phyloP scores from a whole-genome alignment of 805 yeast species.

The Gaillardinia entomophila region DNA sequence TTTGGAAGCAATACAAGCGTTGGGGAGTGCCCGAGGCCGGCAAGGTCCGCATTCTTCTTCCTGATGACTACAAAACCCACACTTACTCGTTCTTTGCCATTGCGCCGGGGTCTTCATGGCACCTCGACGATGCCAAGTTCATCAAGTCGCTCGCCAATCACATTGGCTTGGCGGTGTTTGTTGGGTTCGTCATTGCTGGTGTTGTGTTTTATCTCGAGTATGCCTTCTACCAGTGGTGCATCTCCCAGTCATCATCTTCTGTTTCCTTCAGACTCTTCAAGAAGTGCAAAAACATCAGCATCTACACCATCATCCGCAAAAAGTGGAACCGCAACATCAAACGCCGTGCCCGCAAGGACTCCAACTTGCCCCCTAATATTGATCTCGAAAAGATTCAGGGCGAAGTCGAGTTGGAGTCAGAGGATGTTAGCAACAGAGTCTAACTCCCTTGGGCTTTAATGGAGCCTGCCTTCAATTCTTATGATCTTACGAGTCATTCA shows the following conservation, averaged over 20 bases:
- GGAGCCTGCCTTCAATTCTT: background rate
- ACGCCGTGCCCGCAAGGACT: conserved; percentile 48
- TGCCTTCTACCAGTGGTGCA: conserved; percentile 32
- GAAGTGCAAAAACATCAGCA: conserved; percentile 1
- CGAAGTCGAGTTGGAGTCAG: background rate
- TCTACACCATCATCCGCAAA: conserved; percentile 4
- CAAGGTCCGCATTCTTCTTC: conserved; percentile 63
- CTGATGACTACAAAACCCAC: conserved; percentile 62
- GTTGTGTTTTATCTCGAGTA: conserved; percentile 32
- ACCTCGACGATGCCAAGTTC: conserved; percentile 77
- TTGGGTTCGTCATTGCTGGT: conserved; percentile 59
- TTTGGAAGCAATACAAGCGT: conserved; percentile 84
- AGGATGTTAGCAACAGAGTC: background rate
- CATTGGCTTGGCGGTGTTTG: conserved; percentile 62
- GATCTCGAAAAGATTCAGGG: conserved; percentile 15
- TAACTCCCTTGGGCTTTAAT: background rate
- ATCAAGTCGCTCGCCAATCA: conserved; percentile 72
- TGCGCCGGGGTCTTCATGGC: conserved; percentile 89
- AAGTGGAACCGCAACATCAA: conserved; percentile 14
- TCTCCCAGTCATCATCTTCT: conserved; percentile 6
- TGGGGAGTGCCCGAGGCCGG: conserved; percentile 68
- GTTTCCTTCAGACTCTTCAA: background rate
- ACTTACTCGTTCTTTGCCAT: conserved; percentile 64
- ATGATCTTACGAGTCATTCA: background rate
- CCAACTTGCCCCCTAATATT: conserved; percentile 42